Percentiles rank a stretch among this genome's conserved stretches.
Conservation (phyloP, 805 yeast species). For the Candida quercuum region DNA sequence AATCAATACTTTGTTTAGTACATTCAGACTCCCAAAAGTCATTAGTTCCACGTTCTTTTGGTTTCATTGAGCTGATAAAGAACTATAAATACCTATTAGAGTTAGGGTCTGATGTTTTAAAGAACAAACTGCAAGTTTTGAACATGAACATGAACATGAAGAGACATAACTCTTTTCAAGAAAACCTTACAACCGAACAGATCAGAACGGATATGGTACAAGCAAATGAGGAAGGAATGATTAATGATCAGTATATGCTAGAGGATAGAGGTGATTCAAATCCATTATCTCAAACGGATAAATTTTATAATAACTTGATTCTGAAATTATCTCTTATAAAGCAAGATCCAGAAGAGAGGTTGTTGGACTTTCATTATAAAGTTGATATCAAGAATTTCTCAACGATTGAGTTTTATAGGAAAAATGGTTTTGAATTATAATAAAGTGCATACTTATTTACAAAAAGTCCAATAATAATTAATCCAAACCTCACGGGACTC, state of each 20-base stretch:
- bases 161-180: slow-evolving; percentile 12
- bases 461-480: too few species aligned
- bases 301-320: slow-evolving; percentile 1
- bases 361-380: slow-evolving; percentile 12
- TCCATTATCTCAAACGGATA: slow-evolving; percentile 1
- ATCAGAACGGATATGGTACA: background rate
- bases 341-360: slow-evolving; percentile 10
- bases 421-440: slow-evolving; percentile 5
- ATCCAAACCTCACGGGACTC: too few species aligned
- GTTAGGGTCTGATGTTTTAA: background rate
- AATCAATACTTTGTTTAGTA: slow-evolving; percentile 11
- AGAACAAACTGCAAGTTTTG: slow-evolving; percentile 15
- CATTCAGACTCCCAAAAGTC: slow-evolving; percentile 12
- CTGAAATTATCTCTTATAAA: slow-evolving; percentile 5
- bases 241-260: background rate
- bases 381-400: slow-evolving; percentile 13
- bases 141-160: slow-evolving; percentile 7
- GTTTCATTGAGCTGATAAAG: slow-evolving; percentile 10
- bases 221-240: too few species aligned
- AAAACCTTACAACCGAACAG: background rate
- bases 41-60: slow-evolving; percentile 9
- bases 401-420: slow-evolving; percentile 5
- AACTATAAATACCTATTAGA: slow-evolving; percentile 28
- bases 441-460: too few species aligned
- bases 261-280: background rate